Evolutionary conservation across 1,284 basidiomycete genomes (phyloP).

Genomic region (Trametes hirsuta): DNA sequence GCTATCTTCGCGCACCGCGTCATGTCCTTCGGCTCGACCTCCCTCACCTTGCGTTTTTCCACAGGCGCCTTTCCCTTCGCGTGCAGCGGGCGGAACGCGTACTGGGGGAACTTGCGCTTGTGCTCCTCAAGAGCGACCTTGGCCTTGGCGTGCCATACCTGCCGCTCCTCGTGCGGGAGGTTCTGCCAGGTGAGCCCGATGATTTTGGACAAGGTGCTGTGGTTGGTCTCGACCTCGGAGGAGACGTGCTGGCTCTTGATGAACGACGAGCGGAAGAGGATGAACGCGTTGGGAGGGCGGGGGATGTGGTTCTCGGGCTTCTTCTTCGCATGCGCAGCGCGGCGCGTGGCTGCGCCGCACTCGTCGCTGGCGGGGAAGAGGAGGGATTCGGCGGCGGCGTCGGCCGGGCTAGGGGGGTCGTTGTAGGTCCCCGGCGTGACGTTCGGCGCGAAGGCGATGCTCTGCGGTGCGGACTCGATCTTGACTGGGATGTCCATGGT

Average conservation of each 20-base stretch:
- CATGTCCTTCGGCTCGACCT: slow-evolving; percentile 70
- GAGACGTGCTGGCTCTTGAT: slow-evolving; percentile 79
- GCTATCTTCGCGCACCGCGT: slow-evolving; percentile 78
- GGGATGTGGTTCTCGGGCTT: slow-evolving; percentile 83
- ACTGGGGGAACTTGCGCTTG: slow-evolving; percentile 68
- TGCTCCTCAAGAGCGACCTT: slow-evolving; percentile 68
- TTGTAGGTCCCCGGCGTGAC: slow-evolving; percentile 64
- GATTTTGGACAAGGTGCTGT: slow-evolving; percentile 67
- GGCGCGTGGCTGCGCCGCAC: slow-evolving; percentile 26
- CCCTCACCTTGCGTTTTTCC: slow-evolving; percentile 64
- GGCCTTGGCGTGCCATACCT: slow-evolving; percentile 71
- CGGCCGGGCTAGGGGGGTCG: slow-evolving; percentile 42
- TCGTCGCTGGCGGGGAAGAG: slow-evolving; percentile 49
- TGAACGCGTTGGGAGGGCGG: slow-evolving; percentile 93
- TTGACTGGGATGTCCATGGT: slow-evolving; percentile 57
- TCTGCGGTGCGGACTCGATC: slow-evolving; percentile 39
- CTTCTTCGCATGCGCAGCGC: slow-evolving; percentile 58
- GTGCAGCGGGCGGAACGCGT: slow-evolving; percentile 69
- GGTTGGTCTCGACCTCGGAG: slow-evolving; percentile 77
- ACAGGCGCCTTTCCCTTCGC: slow-evolving; percentile 42
- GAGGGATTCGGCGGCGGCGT: slow-evolving; percentile 38
- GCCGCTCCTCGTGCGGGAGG: slow-evolving; percentile 67
- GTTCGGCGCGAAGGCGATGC: slow-evolving; percentile 60
- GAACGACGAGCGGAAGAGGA: slow-evolving; percentile 90
- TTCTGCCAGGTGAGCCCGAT: slow-evolving; percentile 69